Evolutionary conservation across 1,139 yeast species (phyloP), one percentile per base, ranked within the genome.

Genomic region (Saccharomyces hybrid): DNA sequence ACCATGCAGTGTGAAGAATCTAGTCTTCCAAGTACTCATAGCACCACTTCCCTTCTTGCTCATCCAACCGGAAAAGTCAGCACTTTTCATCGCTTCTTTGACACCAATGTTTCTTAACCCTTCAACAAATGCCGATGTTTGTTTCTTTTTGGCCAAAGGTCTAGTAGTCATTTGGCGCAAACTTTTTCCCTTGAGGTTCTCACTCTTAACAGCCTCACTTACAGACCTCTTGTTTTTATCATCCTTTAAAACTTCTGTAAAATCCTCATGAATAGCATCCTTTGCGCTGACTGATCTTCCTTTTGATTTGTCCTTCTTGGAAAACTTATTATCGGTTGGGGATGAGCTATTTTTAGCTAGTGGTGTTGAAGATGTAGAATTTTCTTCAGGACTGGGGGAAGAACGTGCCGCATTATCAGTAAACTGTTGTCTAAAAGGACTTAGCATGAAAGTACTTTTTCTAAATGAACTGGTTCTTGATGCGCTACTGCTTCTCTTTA

Each of bases 61-160:
- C 96, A 95, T 87, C 96, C 97, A 93, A 1, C 99, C 99, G 54
- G 90, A 84, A 65, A 76, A 82, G 56, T 79, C 85, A 0, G 98
- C 90, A 12, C 84, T 74, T 62, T 82, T 82, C 51, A 86, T 81
- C 0, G 98, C 87, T 49, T 88, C 89, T 59, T 80, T 83, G 0
- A 96, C 96, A 0, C 86, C 78, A 26, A 88, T 78, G 21, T 74
- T 77, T 64, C 91, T 78, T 50, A 93, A 87, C 12, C 99, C 99
- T 73, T 93, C 99, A 65, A 84, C 84, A 71, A 93, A 93, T 0
- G 98, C 99, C 0, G 96, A 85, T 0, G 98, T 91, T 59, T 82
- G 74, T 55, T 71, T 75, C 78, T 86, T 83, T 72, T 71, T 80
- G 34, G 73, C 64, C 24, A 57, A 53, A 14, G 60, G 54, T 50